These are phyloP conservation scores for Botrytis hyacinthi DNA, from an alignment of 2,329 filamentous ascomycete species.

Conservation along the genomic window DNA sequence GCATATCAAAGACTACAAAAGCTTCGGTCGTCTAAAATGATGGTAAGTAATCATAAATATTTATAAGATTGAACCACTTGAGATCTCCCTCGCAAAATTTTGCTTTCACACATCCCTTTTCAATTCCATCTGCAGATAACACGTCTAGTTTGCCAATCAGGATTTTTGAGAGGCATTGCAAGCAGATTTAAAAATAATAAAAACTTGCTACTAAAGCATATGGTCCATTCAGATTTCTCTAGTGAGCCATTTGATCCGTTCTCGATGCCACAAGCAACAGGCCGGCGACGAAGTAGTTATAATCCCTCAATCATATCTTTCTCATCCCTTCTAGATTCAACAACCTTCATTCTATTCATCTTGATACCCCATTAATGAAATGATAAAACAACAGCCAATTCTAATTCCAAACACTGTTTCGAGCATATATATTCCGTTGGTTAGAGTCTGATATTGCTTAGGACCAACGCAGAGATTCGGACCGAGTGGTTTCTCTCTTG, in stretches of 20 bases:
- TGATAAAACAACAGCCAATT: neutral
- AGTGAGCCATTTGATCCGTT: neutral
- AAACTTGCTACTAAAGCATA: neutral
- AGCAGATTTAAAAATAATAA: neutral
- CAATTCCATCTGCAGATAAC: neutral
- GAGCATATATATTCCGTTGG: neutral
- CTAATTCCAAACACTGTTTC: neutral
- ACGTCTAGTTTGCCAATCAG: neutral
- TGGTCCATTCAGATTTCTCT: neutral
- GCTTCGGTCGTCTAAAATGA: neutral
- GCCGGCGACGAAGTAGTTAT: neutral
- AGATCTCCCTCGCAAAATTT: neutral
- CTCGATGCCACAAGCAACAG: too few relatives aligned
- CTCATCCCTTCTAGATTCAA: too few relatives aligned
- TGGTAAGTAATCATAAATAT: slow-evolving; percentile 8
- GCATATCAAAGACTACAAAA: neutral
- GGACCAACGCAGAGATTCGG: neutral
- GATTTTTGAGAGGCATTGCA: neutral
- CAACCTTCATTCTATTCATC: neutral
- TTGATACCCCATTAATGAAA: neutral
- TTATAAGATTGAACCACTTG: neutral
- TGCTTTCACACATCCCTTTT: neutral
- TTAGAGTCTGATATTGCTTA: neutral
- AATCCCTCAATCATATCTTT: neutral
- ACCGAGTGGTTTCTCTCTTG: neutral